Percentiles rank a stretch among this genome's conserved stretches.
phyloP scores from a whole-genome alignment of 257 asterid genomes.

The Solanum paucissectum region DNA sequence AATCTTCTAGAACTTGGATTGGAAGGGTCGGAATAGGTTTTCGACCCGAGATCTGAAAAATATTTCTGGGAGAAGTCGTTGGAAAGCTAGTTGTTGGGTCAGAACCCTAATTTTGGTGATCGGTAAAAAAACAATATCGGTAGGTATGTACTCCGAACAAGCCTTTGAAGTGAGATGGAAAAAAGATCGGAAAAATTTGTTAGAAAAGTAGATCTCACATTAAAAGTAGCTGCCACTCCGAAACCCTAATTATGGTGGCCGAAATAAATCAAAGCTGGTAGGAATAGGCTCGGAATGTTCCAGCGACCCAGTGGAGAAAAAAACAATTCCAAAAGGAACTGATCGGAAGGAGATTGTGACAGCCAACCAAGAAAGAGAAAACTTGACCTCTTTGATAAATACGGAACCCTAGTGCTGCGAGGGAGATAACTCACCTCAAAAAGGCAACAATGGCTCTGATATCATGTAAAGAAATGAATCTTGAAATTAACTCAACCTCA shows the following conservation, averaged over 20 bases:
- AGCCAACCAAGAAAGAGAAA: background rate
- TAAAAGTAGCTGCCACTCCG: background rate
- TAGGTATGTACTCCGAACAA: background rate
- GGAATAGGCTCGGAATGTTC: background rate
- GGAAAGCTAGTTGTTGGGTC: background rate
- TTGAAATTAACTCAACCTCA: background rate
- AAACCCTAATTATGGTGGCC: background rate
- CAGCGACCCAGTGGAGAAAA: background rate
- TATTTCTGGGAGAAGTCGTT: background rate
- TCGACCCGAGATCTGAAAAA: background rate
- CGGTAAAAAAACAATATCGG: background rate
- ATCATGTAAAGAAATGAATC: background rate
- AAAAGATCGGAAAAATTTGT: background rate
- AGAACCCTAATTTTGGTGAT: background rate
- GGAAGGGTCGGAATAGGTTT: background rate
- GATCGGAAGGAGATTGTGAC: background rate
- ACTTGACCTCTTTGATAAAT: background rate
- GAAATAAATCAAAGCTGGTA: background rate
- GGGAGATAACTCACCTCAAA: background rate
- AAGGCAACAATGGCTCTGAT: background rate
- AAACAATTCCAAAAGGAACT: background rate
- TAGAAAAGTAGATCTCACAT: background rate
- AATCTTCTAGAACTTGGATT: background rate
- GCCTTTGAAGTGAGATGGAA: background rate
- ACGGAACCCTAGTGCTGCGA: background rate